Evolutionary conservation across 805 yeast genomes (phyloP), one percentile per base, ranked within the genome.

Genomic region (Huiozyma naganishii): DNA sequence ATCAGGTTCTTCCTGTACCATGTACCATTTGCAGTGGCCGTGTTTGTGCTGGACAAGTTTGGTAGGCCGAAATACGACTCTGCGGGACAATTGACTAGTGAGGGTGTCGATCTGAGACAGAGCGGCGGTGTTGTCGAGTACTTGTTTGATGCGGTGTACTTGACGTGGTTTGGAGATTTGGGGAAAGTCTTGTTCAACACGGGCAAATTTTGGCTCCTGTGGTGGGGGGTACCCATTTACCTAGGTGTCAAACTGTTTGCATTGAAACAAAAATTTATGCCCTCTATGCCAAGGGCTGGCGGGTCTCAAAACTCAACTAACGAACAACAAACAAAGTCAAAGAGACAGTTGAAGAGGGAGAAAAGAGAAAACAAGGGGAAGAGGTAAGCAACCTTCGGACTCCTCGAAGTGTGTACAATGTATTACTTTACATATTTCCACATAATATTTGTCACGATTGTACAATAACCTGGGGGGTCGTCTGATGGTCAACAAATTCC

Each of bases 131-230:
- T 76, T 9, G 69, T 68, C 33, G 80, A 76, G 54, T 75, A 74
- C 55, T 58, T 76, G 58, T 74, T 76, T 48, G 83, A 77, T 52
- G 50, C 73, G 33, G 61, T 77, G 37, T 77, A 77, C 55, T 48
- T 76, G 41, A 74, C 80, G 6, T 62, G 76, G 58, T 47, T 69
- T n/a, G 64, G 74, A 27, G 72, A 76, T 46, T 37, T 71, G 1
- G 64, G 76, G 12, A 65, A 67, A 57, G 52, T 72, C 8, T 10
- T 71, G 2, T 66, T 73, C 46, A 73, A 74, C 30, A 59, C 74
- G 10, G 70, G 67, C 48, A 67, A 67, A 43, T 62, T 72, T 6
- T 77, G 77, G 77, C 72, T 67, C 58, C 11, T 30, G 33, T 44
- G 72, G 6, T 41, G 30, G 29, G 35, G 32, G 8, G 65, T 66